Evolutionary conservation across 768 basidiomycete genomes (phyloP), one percentile per base, ranked within the genome.

Genomic region (Pulveroboletus frians): DNA sequence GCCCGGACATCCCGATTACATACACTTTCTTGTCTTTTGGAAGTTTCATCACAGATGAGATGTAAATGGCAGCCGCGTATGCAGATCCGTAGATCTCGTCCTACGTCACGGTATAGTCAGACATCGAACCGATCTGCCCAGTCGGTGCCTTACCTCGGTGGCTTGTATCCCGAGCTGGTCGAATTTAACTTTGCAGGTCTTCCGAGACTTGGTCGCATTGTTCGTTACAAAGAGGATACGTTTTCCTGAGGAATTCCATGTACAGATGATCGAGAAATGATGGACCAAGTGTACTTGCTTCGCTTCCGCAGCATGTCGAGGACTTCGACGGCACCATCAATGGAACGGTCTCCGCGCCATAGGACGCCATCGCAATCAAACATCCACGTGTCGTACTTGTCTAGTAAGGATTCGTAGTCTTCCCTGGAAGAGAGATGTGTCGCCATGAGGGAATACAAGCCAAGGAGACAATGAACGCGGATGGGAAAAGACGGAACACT

Each of bases 61-160:
- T 71, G 69, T 97, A 89, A 31, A 86, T 82, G 0, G 85, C 87
- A 11, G 88, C 73, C 1, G 85, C 86, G 55, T 88, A 98, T 2
- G 93, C 95, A 6, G 95, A 98, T 44, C 94, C 92, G 58, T 91
- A 97, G 46, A 98, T 91, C 65, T 98, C 96, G 52, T 96, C 90
- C 95, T 98, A 56, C 9, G 18, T 39, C n/a, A 46, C 17, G 30
- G 13, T 37, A 26, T 17, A 3, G 13, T 54, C 35, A 52, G 42
- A 46, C 4, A 14, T 23, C 37, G 45, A 32, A 47, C 27, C 13
- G 15, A 30, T 6, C 3, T 18, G 35, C 13, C 20, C 15, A 26
- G 18, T 39, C 38, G 47, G 46, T 17, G 39, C 71, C 88, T 69
- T 69, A 96, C 95, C 60, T 88, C 84, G 63, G 84, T 76, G 30